Conservation (phyloP, 2,329 filamentous ascomycete species). For the Tolypocladium amazonense region DNA sequence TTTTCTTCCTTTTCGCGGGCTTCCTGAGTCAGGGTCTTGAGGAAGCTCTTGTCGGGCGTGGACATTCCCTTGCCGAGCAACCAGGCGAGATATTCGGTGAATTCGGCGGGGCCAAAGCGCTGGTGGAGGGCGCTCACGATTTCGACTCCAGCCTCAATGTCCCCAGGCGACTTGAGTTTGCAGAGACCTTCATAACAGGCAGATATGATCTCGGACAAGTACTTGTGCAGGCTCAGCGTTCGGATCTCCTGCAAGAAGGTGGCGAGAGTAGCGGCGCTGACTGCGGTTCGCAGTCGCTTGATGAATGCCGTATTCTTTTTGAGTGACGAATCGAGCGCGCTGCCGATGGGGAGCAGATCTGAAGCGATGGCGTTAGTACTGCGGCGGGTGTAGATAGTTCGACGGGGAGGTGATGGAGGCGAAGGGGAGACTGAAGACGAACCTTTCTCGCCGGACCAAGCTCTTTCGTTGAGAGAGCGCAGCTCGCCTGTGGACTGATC, state of each 20-base stretch:
- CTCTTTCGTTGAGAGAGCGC: conserved; percentile 75
- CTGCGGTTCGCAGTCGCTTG: conserved; percentile 83
- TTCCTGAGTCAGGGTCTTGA: conserved; percentile 72
- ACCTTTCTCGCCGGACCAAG: conserved; percentile 88
- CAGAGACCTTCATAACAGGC: conserved; percentile 92
- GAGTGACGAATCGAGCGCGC: conserved; percentile 82
- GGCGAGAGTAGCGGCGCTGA: conserved; percentile 66
- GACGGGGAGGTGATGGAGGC: background rate
- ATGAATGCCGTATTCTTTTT: conserved; percentile 99
- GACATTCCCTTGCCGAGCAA: conserved; percentile 82
- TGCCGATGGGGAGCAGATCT: conserved; percentile 66
- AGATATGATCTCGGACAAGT: conserved; percentile 92
- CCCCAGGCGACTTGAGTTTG: conserved; percentile 82
- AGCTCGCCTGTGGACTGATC: conserved; percentile 58
- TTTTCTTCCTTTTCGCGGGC: conserved; percentile 92
- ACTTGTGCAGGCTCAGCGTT: conserved; percentile 86
- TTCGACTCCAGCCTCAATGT: conserved; percentile 85
- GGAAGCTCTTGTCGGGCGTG: conserved; percentile 72
- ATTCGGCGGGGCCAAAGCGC: conserved; percentile 81
- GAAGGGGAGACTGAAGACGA: conserved; percentile 11
- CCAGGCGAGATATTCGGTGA: conserved; percentile 88
- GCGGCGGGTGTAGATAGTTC: background rate
- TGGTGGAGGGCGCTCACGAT: conserved; percentile 93
- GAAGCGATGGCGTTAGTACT: conserved; percentile 6
- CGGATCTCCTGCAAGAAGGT: conserved; percentile 88